Evolutionary conservation across 768 basidiomycete species (phyloP), one percentile per base, ranked within the genome.

Genomic region (Ramaria sp.): DNA sequence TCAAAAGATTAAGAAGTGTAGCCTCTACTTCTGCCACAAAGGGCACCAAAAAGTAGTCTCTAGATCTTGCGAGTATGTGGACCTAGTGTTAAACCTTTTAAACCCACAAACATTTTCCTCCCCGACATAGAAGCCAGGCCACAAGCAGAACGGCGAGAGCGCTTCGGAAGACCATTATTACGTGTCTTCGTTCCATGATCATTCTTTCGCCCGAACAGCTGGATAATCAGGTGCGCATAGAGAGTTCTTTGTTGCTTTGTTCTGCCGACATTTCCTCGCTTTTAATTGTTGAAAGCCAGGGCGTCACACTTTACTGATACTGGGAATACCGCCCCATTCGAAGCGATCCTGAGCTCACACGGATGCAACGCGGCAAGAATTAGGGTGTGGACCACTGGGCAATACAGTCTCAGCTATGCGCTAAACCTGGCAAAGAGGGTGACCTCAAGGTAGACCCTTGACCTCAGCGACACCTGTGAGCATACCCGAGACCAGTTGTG

Each of bases 401-500:
- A 70, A 56, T 70, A 71, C 48, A 76, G 74, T 58, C 62, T 79
- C 52, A 65, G 61, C 36, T 79, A 80, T 58, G 79, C 72, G 0
- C 67, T 83, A 22, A 70, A 70, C 0, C 65, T 82, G 38, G 80
- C 74, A 5, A 79, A 79, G 64, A 68, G 81, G 9, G 74, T 77
- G 43, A 71, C 10, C 60, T 83, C 13, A 62, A 75, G 39, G 67
- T 83, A 9, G 79, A 83, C 59, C 62, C n/a, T 82, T 44, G 81
- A 83, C 59, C 82, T 75, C 62, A 81, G 79, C 61, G 81, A 83
- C 60, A 81, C 76, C n/a, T 78, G 78, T 79, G 57, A 27, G 73
- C 67, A 36, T 28, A 24, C 13, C 13, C 28, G 16, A 8, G 24
- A 25, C 5, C 7, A 16, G n/a, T 3, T 13, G n/a, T 41, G 25